Conservation (phyloP, 495 filamentous ascomycete genomes). For the Bacidia rubella region DNA sequence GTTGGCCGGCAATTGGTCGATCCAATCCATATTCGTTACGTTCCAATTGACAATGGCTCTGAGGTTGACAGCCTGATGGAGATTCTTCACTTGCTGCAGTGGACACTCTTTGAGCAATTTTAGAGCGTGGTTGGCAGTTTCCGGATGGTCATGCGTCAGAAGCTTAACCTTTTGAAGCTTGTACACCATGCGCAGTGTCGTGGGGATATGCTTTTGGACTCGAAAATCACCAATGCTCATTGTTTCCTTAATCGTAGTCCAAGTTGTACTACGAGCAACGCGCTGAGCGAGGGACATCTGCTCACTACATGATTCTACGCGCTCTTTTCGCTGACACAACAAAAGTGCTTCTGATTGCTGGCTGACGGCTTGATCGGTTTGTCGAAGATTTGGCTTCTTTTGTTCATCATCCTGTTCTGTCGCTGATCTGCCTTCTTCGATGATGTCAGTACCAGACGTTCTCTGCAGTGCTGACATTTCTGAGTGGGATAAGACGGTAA, state of each 20-base stretch:
- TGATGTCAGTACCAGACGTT: too few species aligned
- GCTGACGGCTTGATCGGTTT: too few species aligned
- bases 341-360: not conserved
- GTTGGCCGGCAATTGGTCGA: not conserved
- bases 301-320: not conserved
- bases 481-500: too few species aligned
- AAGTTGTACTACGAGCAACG: not conserved
- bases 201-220: not conserved
- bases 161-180: not conserved
- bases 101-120: not conserved
- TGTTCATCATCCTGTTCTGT: too few species aligned
- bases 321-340: not conserved
- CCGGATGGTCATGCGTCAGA: not conserved
- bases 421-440: too few species aligned
- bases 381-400: too few species aligned
- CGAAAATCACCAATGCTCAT: not conserved
- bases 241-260: not conserved
- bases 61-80: not conserved
- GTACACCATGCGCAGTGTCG: not conserved
- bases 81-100: not conserved
- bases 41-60: not conserved
- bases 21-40: not conserved
- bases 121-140: not conserved
- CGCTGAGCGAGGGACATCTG: not conserved
- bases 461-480: too few species aligned